Base-by-base conservation (phyloP, 352 stramenopile species). In the Pythium sp. region DNA sequence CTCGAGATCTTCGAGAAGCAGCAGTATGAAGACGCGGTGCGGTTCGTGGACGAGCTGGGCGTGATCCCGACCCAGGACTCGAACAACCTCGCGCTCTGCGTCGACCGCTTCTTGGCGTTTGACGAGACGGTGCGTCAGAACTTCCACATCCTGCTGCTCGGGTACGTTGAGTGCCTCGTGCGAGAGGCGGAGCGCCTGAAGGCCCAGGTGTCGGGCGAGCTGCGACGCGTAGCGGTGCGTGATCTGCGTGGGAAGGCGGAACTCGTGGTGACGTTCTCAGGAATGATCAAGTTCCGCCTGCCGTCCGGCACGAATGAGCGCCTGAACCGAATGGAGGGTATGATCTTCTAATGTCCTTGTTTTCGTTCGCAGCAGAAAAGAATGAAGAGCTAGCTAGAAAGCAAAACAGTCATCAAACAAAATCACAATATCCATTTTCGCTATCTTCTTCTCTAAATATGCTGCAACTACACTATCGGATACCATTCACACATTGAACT, bases 271-370 rank as follows among this genome's bases (percentile, higher is more conserved):
- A 93, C 86, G 47, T 96, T 96, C 61, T 84, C 88, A 3, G 88
- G 88, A 24, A 94, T 96, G 88, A 89, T 96, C 76, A 96, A 94
- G 75, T 92, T 93, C 72, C 88, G 88, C 38, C 68, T 94, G 51
- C 88, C 88, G 6, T 76, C 86, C 9, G 88, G 87, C 43, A 93
- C 86, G 15, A 93, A 93, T 68, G 88, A 94, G 67, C 83, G 87
- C 32, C 71, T 96, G 47, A 92, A 93, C 73, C 88, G 87, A 68
- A 90, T 96, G 84, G 88, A 96, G 64, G 76, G 79, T 66, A 95
- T 95, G 87, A 95, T 95, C 76, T 91, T 91, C 79, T 94, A 88
- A 64, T 6, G 58, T 38, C 51, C 26, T 58, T 8, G 38, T 4
- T 30, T 20, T 20, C 26, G 3, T 14, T n/a, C 54, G 15, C 26